Evolutionary conservation across 768 basidiomycete genomes (phyloP).

Genomic region (Lyophyllum atratum): DNA sequence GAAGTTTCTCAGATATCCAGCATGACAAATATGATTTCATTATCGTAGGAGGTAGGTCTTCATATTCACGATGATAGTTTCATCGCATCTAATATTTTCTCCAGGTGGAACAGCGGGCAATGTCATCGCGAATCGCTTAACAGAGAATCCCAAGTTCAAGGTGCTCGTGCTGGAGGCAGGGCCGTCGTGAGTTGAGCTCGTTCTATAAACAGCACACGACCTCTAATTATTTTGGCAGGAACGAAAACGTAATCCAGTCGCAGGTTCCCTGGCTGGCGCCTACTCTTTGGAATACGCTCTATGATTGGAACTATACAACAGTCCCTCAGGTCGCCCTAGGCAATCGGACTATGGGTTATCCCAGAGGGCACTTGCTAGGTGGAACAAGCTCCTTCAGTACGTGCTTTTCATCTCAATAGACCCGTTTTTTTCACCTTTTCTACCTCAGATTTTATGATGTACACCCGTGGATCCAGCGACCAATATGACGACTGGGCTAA

Average conservation of each 20-base stretch:
- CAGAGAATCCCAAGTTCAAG: slow-evolving; percentile 11
- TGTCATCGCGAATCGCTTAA: slow-evolving; percentile 21
- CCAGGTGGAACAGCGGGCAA: slow-evolving; percentile 24
- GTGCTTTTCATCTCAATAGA: slow-evolving; percentile 6
- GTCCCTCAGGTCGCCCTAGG: slow-evolving; percentile 30
- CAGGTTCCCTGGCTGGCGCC: slow-evolving; percentile 17
- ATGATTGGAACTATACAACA: slow-evolving; percentile 40
- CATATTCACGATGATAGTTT: background rate
- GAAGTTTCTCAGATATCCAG: too few species aligned
- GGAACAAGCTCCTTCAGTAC: slow-evolving; percentile 33
- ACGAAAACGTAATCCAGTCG: slow-evolving; percentile 15
- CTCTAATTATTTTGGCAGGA: background rate
- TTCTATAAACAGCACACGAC: background rate
- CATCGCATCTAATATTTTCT: background rate
- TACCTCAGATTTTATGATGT: background rate
- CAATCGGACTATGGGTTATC: slow-evolving; percentile 23
- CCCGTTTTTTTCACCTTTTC: background rate
- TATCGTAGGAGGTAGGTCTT: slow-evolving; percentile 22
- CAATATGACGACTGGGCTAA: slow-evolving; percentile 33
- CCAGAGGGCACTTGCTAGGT: slow-evolving; percentile 32
- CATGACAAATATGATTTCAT: slow-evolving; percentile 20
- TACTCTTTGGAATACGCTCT: slow-evolving; percentile 14
- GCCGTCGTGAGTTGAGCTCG: slow-evolving; percentile 11
- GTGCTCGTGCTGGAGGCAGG: slow-evolving; percentile 22
- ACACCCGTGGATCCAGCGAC: background rate